phyloP scores from a whole-genome alignment of 2,329 filamentous ascomycete genomes.

The Furcasterigmium sp. region DNA sequence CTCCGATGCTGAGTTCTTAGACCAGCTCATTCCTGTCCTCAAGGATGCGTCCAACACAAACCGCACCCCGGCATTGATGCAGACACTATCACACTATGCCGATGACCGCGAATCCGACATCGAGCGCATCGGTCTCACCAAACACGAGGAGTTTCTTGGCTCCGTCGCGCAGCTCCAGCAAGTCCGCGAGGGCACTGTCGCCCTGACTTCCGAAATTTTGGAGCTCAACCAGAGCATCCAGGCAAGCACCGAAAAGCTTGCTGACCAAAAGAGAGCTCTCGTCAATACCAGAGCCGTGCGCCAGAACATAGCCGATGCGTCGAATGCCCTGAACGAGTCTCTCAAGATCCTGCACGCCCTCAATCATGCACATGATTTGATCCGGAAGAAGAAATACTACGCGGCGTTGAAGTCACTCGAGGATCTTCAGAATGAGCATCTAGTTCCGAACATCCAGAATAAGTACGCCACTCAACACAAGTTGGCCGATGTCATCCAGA shows the following conservation, averaged over 20 bases:
- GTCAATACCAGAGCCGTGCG: slow-evolving; percentile 89
- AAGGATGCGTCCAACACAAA: slow-evolving; percentile 81
- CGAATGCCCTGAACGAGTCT: slow-evolving; percentile 82
- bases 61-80: slow-evolving; percentile 66
- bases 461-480: slow-evolving; percentile 93
- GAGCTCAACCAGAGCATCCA: slow-evolving; percentile 93
- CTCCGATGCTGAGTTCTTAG: slow-evolving; percentile 88
- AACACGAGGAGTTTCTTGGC: slow-evolving; percentile 92
- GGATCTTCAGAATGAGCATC: slow-evolving; percentile 91
- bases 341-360: slow-evolving; percentile 87
- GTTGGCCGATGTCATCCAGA: slow-evolving; percentile 91
- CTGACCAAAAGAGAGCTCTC: slow-evolving; percentile 87
- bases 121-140: slow-evolving; percentile 88
- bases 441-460: slow-evolving; percentile 65
- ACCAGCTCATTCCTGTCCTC: slow-evolving; percentile 89
- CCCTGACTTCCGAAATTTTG: slow-evolving; percentile 84
- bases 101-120: slow-evolving; percentile 86
- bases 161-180: slow-evolving; percentile 92
- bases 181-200: slow-evolving; percentile 85
- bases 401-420: slow-evolving; percentile 89
- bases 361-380: slow-evolving; percentile 88
- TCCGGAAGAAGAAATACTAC: slow-evolving; percentile 93
- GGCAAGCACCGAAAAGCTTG: slow-evolving; percentile 86
- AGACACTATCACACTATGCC: slow-evolving; percentile 76
- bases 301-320: slow-evolving; percentile 93